phyloP scores from a whole-genome alignment of 1,139 yeast species.

The Pichia sp. region DNA sequence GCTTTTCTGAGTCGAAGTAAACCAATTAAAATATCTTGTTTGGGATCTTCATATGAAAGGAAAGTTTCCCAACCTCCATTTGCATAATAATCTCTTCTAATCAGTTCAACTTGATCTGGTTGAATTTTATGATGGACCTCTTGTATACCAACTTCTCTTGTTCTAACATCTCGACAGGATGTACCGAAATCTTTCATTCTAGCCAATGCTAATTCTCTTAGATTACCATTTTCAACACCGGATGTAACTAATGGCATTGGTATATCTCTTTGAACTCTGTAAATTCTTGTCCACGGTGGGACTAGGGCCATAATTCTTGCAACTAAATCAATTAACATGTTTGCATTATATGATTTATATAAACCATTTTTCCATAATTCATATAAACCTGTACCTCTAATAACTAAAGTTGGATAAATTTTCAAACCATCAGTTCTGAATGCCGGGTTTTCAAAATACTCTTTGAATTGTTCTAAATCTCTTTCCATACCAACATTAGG shows the following conservation, averaged over 20 bases:
- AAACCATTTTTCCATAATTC: conserved; percentile 97
- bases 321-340: conserved; percentile 86
- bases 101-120: conserved; percentile 94
- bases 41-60: conserved; percentile 92
- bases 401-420: conserved; percentile 91
- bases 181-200: conserved; percentile 99
- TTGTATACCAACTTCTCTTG: conserved; percentile 97
- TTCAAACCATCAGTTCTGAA: conserved; percentile 96
- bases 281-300: conserved; percentile 99
- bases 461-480: conserved; percentile 90
- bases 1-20: conserved; percentile 83
- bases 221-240: conserved; percentile 96
- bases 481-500: conserved; percentile 99
- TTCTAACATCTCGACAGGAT: conserved; percentile 92
- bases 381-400: conserved; percentile 94
- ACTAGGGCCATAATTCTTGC: conserved; percentile 93
- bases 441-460: conserved; percentile 93
- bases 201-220: conserved; percentile 90
- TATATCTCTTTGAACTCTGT: conserved; percentile 96
- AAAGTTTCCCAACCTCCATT: conserved; percentile 99
- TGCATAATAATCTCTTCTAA: conserved; percentile 93
- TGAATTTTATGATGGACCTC: conserved; percentile 96
- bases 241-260: conserved; percentile 99
- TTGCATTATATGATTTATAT: conserved; percentile 90
- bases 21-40: conserved; percentile 92